phyloP scores from a whole-genome alignment of 306 rosid species.

The Pyrus betulifolia region DNA sequence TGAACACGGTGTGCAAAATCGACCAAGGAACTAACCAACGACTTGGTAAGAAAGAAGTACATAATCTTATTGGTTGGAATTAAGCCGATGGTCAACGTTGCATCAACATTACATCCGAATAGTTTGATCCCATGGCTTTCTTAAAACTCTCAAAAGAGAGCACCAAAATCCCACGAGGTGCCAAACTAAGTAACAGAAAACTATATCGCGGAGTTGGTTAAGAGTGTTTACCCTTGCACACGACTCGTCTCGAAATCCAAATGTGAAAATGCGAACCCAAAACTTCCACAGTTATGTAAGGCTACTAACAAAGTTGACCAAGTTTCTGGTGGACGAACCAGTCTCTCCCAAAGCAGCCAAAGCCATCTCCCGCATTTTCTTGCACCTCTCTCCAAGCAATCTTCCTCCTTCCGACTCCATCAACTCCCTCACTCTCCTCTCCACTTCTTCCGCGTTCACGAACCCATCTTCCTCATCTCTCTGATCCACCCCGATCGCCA shows the following conservation, averaged over 20 bases:
- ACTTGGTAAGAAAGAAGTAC: no score
- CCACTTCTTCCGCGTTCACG: slow-evolving; percentile 23
- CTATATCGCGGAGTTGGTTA: no score
- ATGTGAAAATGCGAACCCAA: background rate
- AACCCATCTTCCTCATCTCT: slow-evolving; percentile 25
- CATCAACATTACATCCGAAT: no score
- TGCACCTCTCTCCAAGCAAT: slow-evolving; percentile 12
- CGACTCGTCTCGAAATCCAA: background rate
- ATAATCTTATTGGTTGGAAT: no score
- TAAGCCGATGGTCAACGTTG: no score
- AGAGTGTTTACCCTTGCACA: no score
- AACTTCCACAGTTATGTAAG: background rate
- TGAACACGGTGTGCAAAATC: no score
- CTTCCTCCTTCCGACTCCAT: slow-evolving; percentile 26
- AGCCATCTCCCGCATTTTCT: slow-evolving; percentile 18
- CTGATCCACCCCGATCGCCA: slow-evolving; percentile 27
- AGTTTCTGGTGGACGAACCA: slow-evolving; percentile 22
- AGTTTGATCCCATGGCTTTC: no score
- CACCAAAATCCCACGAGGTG: no score
- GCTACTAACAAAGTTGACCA: slow-evolving; percentile 1
- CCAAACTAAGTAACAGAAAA: no score
- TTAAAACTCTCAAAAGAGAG: no score
- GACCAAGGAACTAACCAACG: no score
- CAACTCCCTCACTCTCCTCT: slow-evolving; percentile 22
- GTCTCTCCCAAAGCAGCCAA: slow-evolving; percentile 2